phyloP scores from a whole-genome alignment of 129 eudicot genomes.

The Calendula officinalis region DNA sequence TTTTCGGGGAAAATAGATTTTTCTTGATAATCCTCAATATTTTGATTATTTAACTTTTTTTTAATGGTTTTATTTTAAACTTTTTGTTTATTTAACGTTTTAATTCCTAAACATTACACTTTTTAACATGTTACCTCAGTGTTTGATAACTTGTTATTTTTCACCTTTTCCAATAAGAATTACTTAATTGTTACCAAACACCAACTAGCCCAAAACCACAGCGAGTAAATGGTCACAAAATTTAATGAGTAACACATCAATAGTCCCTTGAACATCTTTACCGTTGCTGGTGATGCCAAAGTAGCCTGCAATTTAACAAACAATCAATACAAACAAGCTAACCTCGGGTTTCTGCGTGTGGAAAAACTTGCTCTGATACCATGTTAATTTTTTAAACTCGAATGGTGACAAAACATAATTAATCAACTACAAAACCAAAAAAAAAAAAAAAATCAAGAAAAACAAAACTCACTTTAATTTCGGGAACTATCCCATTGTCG shows the following conservation, averaged over 20 bases:
- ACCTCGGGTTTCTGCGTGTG: no score
- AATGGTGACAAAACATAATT: not conserved
- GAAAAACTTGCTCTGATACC: no score
- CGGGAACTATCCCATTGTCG: slow-evolving; percentile 79
- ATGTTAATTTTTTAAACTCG: no score
- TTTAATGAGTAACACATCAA: slow-evolving; percentile 55
- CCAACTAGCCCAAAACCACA: slow-evolving; percentile 69
- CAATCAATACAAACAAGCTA: not conserved
- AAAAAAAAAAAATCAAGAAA: not conserved
- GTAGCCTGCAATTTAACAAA: slow-evolving; percentile 42
- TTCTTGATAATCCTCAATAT: no score
- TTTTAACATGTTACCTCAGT: slow-evolving; percentile 7
- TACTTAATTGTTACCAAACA: slow-evolving; percentile 70
- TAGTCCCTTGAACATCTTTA: slow-evolving; percentile 80
- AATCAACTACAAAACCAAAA: not conserved
- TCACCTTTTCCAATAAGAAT: no score
- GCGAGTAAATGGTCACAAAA: slow-evolving; percentile 61
- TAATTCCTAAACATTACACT: no score
- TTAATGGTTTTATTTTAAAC: not conserved
- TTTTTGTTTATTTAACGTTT: slow-evolving; percentile 16
- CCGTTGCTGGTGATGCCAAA: slow-evolving; percentile 72
- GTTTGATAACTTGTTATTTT: no score
- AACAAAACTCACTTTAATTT: slow-evolving; percentile 38
- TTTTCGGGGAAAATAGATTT: no score
- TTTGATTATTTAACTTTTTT: no score